Conservation (phyloP, 2,329 filamentous ascomycete genomes). For the Arthrocladium fulminans region DNA sequence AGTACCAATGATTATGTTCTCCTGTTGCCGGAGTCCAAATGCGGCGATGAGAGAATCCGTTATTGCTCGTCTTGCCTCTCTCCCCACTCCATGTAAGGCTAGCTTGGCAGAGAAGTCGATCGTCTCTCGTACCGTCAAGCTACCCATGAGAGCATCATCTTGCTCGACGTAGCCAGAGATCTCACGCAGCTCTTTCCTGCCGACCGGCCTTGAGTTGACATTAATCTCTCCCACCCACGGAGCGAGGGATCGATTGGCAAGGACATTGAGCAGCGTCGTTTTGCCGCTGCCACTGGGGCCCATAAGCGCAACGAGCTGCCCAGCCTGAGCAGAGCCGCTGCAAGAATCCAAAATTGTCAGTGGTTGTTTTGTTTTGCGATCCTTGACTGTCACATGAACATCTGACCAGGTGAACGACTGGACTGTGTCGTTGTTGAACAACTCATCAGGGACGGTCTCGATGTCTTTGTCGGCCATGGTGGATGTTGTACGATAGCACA, state of each 20-base stretch:
- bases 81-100: slow-evolving; percentile 45
- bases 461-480: not conserved
- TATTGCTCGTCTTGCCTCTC: slow-evolving; percentile 51
- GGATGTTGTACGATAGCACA: not conserved
- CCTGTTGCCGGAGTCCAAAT: slow-evolving; percentile 64
- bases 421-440: slow-evolving; percentile 36
- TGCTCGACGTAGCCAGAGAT: slow-evolving; percentile 77
- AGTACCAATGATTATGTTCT: slow-evolving; percentile 67
- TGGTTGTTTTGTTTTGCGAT: slow-evolving; percentile 54
- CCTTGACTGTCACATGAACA: slow-evolving; percentile 63
- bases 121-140: slow-evolving; percentile 71
- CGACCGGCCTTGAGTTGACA: slow-evolving; percentile 54
- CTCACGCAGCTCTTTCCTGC: slow-evolving; percentile 50
- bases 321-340: slow-evolving; percentile 56
- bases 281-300: slow-evolving; percentile 68
- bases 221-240: slow-evolving; percentile 46
- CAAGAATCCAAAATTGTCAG: slow-evolving; percentile 56
- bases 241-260: slow-evolving; percentile 56
- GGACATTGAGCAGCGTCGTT: slow-evolving; percentile 72
- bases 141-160: slow-evolving; percentile 74
- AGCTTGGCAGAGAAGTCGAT: slow-evolving; percentile 68
- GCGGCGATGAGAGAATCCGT: slow-evolving; percentile 59
- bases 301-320: slow-evolving; percentile 65
- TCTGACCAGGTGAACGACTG: slow-evolving; percentile 57
- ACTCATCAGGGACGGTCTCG: not conserved